Percentiles rank a stretch among this genome's conserved stretches.
These are phyloP conservation scores for Rhizophora mangle DNA, from an alignment of 345 rosid species.

Conservation along the genomic window DNA sequence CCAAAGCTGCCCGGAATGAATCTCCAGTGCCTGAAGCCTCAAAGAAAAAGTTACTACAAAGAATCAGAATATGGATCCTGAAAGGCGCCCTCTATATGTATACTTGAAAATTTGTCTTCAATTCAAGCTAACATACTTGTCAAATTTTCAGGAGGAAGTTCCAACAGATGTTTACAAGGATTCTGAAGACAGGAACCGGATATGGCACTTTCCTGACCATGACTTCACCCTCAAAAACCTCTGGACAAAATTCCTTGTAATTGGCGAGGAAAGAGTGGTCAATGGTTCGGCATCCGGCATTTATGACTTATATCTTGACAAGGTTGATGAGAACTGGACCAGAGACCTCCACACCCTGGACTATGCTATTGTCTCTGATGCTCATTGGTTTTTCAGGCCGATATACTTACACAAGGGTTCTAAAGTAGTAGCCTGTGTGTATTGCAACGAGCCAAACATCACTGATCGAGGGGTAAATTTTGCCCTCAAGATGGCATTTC, in stretches of 20 bases:
- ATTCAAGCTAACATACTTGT: neutral
- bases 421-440: constrained; percentile 53
- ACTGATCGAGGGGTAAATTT: constrained; percentile 37
- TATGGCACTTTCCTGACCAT: constrained; percentile 64
- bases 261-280: constrained; percentile 42
- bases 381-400: constrained; percentile 79
- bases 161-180: constrained; percentile 54
- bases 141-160: constrained; percentile 54
- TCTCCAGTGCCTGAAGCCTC: too few species aligned
- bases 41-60: too few species aligned
- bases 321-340: constrained; percentile 50
- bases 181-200: constrained; percentile 50
- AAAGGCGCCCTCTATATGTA: too few species aligned
- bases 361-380: constrained; percentile 56
- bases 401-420: constrained; percentile 42
- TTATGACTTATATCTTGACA: constrained; percentile 43
- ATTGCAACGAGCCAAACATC: constrained; percentile 48
- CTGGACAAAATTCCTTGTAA: constrained; percentile 65
- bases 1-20: too few species aligned
- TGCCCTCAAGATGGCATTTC: constrained; percentile 50
- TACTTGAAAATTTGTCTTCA: too few species aligned
- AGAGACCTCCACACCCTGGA: constrained; percentile 40
- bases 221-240: constrained; percentile 62
- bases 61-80: too few species aligned
- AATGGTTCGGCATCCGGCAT: constrained; percentile 48